Base-by-base conservation (phyloP, 345 rosid genomes). In the Crucihimalaya himalaica region DNA sequence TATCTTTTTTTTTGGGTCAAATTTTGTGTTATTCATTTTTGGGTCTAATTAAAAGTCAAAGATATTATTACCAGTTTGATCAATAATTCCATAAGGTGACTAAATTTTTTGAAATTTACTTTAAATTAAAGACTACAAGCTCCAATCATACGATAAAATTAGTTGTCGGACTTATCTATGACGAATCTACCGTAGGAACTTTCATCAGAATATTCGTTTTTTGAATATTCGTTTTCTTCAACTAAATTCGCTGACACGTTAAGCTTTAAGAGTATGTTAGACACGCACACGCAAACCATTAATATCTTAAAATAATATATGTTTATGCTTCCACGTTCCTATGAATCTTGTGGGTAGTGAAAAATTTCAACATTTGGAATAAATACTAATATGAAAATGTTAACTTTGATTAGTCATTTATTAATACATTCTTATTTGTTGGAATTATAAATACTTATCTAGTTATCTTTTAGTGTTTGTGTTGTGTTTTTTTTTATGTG, bases 401-500 rank as follows among this genome's bases (percentile, higher is more conserved):
- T 63, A 6, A 35, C 12, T 12, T 8, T 35, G 27, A 57, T 59
- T n/a, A 60, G 32, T 46, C 51, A 16, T 8, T 35, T 3, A 12
- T 14, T 20, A 20, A 2, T 28, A 31, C 19, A 21, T 18, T 12
- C 1, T 45, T 42, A 15, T 14, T 31, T 18, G 1, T 15, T 35
- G 31, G 18, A 1, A 25, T 53, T 12, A n/a, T 28, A 58, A 27
- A n/a, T 48, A 51, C 5, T 1, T 32, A 32, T 10, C 4, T 48
- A 51, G 2, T 1, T 32, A 32, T 10, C 4, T 47, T 35, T 39
- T 42, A 43, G 56, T n/a, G 8, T 47, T 25, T 18, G 11, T 19
- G 35, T 77, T 64, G 2, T 25, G 48, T 0, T n/a, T 56, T 56
- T 18, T 87, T 94, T n/a, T n/a, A n/a, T 91, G 97, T 50, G 97